Evolutionary conservation across 1,139 yeast genomes (phyloP).

Genomic region (Kluyveromyces marxianus): DNA sequence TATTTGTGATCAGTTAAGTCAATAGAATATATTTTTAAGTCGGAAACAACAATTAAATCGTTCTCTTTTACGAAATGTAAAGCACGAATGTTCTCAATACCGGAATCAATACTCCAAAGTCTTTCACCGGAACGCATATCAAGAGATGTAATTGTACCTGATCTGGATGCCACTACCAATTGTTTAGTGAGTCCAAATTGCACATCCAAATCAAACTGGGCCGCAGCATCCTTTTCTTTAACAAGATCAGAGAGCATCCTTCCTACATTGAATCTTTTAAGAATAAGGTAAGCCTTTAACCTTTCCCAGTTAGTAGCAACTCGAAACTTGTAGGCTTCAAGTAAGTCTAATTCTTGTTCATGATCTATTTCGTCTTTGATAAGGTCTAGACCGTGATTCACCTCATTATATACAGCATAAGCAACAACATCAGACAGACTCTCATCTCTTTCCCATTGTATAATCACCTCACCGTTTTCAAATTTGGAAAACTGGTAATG

Average conservation of each 20-base stretch:
- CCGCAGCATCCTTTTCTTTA: conserved; percentile 16
- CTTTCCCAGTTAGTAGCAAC: conserved; percentile 33
- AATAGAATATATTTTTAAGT: neutral
- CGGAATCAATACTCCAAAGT: conserved; percentile 37
- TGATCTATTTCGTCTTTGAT: conserved; percentile 34
- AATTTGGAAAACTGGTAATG: conserved; percentile 18
- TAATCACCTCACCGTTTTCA: conserved; percentile 21
- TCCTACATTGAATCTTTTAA: conserved; percentile 21
- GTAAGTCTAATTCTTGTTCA: conserved; percentile 35
- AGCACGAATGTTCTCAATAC: conserved; percentile 15
- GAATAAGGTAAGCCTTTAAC: conserved; percentile 11
- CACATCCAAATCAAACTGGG: conserved; percentile 15
- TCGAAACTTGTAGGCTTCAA: conserved; percentile 39
- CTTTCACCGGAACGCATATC: conserved; percentile 36
- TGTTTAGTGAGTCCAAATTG: conserved; percentile 46
- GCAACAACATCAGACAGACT: conserved; percentile 37
- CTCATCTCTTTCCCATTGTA: conserved; percentile 42
- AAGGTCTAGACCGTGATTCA: conserved; percentile 30
- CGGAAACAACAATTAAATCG: conserved; percentile 23
- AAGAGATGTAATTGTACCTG: conserved; percentile 40
- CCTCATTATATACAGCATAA: conserved; percentile 35
- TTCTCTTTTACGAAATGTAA: conserved; percentile 16
- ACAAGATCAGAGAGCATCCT: conserved; percentile 18
- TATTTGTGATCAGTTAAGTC: neutral
- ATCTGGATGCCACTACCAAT: conserved; percentile 38